Base-by-base conservation (phyloP, 177 flowering plant genomes). In the Tripterygium wilfordii region DNA sequence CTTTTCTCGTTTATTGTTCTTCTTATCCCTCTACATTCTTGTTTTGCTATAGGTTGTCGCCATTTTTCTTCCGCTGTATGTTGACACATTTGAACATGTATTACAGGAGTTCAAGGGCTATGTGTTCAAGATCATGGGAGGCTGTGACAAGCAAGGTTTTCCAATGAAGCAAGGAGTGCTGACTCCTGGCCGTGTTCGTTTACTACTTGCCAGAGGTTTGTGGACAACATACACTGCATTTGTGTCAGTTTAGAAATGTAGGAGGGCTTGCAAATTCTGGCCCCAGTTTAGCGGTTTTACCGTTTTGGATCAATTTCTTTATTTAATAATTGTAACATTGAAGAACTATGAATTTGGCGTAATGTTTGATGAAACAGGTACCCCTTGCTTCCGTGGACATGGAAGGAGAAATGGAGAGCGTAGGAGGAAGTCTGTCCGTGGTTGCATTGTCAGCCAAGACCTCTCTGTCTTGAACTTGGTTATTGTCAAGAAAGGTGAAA, bases 81-180 rank as follows among this genome's bases (percentile, higher is more conserved):
- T 29, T 42, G 18, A 35, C 4, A 5, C 5, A 20, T 15, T 8
- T 37, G 45, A n/a, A 0, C 43, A 15, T 42, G 0, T 36, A 56
- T 14, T 1, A 24, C 68, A 79, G 85, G 82, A 79, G 51, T 76
- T 76, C 64, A 69, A 48, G 70, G 79, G 85, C 3, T 79, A 79
- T 26, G 72, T 79, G 0, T 76, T 79, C 47, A 79, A 76, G 49
- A 79, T 79, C 18, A 79, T 62, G 79, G 85, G 85, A n/a, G 85
- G 85, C 15, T 79, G 82, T 42, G 82, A 79, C 64, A 79, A 76
- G 44, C 85, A 79, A 35, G 85, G 85, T 23, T 79, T 79, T 22
- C 85, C 85, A 14, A 79, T 66, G 70, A 62, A 66, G 57, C 67
- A 66, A 23, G 64, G 61, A 50, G 67, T 67, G 1, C 44, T 62